Evolutionary conservation across 345 rosid genomes (phyloP), one percentile per base, ranked within the genome.

Genomic region (Mangifera indica): DNA sequence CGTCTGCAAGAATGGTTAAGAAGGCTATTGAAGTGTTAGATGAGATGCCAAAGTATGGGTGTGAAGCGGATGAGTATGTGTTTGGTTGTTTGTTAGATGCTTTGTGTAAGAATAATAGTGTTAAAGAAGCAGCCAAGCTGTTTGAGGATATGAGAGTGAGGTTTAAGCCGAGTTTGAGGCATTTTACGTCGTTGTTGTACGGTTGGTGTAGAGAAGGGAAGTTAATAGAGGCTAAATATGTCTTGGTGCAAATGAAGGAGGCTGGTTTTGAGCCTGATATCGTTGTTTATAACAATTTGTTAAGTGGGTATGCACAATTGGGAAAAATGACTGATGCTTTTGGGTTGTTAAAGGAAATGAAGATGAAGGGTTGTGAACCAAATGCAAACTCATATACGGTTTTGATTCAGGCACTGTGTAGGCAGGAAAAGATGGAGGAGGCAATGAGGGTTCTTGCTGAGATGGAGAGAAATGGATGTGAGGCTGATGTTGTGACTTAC

Each of bases 141-240:
- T 92, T 92, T 13, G 91, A 91, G 76, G 98, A 92, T 49, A 89
- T 89, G 90, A 82, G 87, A 57, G 77, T 72, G 55, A 81, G 79
- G 62, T 95, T 95, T 70, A 48, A 60, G 7, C 87, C 89, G 3
- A 81, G 72, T 75, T 81, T 91, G 61, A 76, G 69, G 78, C 87
- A 87, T 78, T 92, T 92, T 54, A 87, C 91, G 13, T 87, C 87
- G 4, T 80, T 95, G 84, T 79, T 94, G 77, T 83, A 83, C 76
- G 99, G 98, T 81, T 92, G 98, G 99, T 95, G 99, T 54, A 85
- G 82, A 45, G 93, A 90, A 84, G 93, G 97, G 76, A 89, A 86
- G 90, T 75, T 92, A 74, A 71, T 89, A 81, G 98, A 95, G 82
- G 99, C 99, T 72, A 87, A 83, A 76, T 80, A 87, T 81, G 88